Conservation (phyloP, 805 yeast species). For the Phaffomyces antillensis region DNA sequence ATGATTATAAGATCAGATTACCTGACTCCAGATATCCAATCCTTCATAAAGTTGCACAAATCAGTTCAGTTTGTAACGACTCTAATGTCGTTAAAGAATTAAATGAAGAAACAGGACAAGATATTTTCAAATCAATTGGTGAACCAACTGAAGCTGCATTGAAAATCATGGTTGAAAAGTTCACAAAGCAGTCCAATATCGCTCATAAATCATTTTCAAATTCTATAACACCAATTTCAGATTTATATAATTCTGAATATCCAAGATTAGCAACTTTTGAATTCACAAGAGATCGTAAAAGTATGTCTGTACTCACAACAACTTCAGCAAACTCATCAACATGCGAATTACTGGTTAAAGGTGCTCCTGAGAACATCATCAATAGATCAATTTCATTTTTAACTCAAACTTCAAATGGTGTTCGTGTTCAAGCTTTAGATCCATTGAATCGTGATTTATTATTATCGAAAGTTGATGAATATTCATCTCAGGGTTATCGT, state of each 20-base stretch:
- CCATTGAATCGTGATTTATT: conserved; percentile 27
- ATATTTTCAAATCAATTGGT: conserved; percentile 31
- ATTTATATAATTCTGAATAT: conserved; percentile 18
- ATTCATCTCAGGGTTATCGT: conserved; percentile 28
- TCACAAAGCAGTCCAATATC: conserved; percentile 16
- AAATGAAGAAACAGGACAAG: conserved; percentile 24
- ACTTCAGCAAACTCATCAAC: conserved; percentile 14
- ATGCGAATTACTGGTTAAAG: conserved; percentile 37
- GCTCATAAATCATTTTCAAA: conserved; percentile 25
- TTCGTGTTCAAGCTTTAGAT: conserved; percentile 22
- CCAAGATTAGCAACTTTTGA: conserved; percentile 34
- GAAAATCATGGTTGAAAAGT: conserved; percentile 31
- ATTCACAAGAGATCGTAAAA: conserved; percentile 42
- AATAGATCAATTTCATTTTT: conserved; percentile 34
- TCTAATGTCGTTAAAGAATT: conserved; percentile 17
- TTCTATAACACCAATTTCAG: conserved; percentile 23
- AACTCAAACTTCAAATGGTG: conserved; percentile 20
- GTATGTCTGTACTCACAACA: conserved; percentile 44
- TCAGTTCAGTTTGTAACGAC: conserved; percentile 32
- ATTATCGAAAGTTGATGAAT: conserved; percentile 29
- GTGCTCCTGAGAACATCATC: conserved; percentile 48
- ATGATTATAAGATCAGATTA: conserved; percentile 22
- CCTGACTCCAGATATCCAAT: conserved; percentile 29
- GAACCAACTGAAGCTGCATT: conserved; percentile 56
- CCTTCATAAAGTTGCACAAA: conserved; percentile 25